Conservation (phyloP, 345 rosid species). For the Pelargonium nanum region DNA sequence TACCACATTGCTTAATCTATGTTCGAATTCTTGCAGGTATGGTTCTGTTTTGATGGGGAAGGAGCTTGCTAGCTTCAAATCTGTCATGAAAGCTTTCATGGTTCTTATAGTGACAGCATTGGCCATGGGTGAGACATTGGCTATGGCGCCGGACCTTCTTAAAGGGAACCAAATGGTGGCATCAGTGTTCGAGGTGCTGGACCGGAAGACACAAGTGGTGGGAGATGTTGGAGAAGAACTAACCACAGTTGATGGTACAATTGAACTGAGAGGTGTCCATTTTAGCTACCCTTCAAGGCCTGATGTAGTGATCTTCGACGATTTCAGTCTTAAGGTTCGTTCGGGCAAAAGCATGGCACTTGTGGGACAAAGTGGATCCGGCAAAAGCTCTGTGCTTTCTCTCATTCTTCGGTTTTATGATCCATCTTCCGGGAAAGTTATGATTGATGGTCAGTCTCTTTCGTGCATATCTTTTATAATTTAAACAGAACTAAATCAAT, state of each 20-base stretch:
- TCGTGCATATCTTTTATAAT: neutral
- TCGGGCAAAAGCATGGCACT: conserved; percentile 80
- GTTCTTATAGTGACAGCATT: conserved; percentile 87
- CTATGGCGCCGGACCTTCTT: conserved; percentile 74
- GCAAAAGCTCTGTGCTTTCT: conserved; percentile 82
- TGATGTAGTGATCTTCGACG: conserved; percentile 60
- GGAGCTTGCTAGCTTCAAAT: conserved; percentile 61
- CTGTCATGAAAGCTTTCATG: conserved; percentile 91
- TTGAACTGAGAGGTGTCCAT: conserved; percentile 57
- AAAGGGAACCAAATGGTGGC: conserved; percentile 97
- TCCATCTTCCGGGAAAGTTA: conserved; percentile 67
- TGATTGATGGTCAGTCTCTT: conserved; percentile 65
- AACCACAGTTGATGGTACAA: conserved; percentile 50
- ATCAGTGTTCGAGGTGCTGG: conserved; percentile 72
- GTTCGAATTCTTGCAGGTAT: conserved; percentile 35
- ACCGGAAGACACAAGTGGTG: conserved; percentile 50
- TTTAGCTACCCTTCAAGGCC: conserved; percentile 89
- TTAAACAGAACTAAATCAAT: too few relatives aligned
- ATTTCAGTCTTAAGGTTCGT: conserved; percentile 54
- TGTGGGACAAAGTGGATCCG: conserved; percentile 95
- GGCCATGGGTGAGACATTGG: conserved; percentile 95
- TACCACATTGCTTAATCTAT: neutral
- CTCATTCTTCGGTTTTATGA: conserved; percentile 89
- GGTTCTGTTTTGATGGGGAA: conserved; percentile 90
- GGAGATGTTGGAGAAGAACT: conserved; percentile 68